These are phyloP conservation scores for Phaeosphaeriaceae sp. DNA, from an alignment of 2,329 filamentous ascomycete species.

Conservation along the genomic window DNA sequence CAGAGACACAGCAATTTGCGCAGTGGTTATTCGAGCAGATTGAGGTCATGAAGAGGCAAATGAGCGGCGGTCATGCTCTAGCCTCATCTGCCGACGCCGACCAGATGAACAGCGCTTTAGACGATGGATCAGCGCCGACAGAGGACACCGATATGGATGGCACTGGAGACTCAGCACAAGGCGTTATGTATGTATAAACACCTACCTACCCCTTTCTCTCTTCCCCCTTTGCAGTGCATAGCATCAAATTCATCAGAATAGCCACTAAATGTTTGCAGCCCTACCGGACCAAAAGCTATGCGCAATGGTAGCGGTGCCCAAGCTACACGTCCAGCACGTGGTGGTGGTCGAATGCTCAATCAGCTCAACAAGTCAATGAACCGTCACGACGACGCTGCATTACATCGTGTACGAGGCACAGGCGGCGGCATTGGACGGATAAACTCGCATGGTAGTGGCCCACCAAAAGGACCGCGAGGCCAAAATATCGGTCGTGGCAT, in stretches of 20 bases:
- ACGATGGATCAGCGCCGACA: constrained; percentile 43
- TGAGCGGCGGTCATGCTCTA: constrained; percentile 55
- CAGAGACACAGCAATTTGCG: constrained; percentile 81
- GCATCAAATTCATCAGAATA: background rate
- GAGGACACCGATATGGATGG: constrained; percentile 77
- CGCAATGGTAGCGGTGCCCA: constrained; percentile 66
- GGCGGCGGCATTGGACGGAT: constrained; percentile 80
- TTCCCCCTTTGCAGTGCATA: background rate
- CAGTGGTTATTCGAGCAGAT: constrained; percentile 94
- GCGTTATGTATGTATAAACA: constrained; percentile 51
- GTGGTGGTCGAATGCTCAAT: constrained; percentile 76
- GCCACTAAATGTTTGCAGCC: constrained; percentile 63
- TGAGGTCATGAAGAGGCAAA: constrained; percentile 67
- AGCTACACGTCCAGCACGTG: constrained; percentile 53
- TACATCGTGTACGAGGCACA: constrained; percentile 78
- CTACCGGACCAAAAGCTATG: constrained; percentile 95
- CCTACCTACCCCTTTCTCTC: background rate
- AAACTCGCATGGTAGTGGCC: constrained; percentile 74
- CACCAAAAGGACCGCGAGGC: constrained; percentile 73
- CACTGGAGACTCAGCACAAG: constrained; percentile 49
- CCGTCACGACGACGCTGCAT: constrained; percentile 72
- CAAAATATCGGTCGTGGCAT: constrained; percentile 43
- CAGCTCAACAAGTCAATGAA: constrained; percentile 86
- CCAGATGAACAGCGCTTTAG: constrained; percentile 30
- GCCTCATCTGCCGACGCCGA: constrained; percentile 23